These are phyloP conservation scores for Boehmeria nivea DNA, from an alignment of 306 rosid species.

Conservation along the genomic window DNA sequence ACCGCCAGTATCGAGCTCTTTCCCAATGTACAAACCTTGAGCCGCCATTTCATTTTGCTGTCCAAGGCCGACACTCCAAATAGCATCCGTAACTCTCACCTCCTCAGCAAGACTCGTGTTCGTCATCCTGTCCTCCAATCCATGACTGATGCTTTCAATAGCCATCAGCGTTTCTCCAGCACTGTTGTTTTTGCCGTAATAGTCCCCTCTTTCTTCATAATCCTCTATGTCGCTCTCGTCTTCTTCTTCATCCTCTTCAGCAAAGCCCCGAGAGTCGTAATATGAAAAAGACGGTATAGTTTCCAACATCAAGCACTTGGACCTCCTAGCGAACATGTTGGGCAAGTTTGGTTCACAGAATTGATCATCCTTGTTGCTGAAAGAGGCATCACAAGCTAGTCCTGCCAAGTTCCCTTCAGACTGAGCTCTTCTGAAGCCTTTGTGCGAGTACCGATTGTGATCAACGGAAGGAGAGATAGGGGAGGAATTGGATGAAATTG, in stretches of 20 bases:
- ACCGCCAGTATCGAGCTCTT: slow-evolving; percentile 48
- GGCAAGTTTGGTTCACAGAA: slow-evolving; percentile 15
- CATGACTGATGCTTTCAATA: slow-evolving; percentile 4
- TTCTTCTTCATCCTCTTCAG: slow-evolving; percentile 49
- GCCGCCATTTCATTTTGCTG: slow-evolving; percentile 15
- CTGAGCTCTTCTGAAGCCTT: slow-evolving; percentile 65
- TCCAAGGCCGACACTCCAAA: slow-evolving; percentile 29
- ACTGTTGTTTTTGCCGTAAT: slow-evolving; percentile 7
- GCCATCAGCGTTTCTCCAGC: slow-evolving; percentile 10
- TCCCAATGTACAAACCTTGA: slow-evolving; percentile 46
- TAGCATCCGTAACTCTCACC: slow-evolving; percentile 24
- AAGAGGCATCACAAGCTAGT: slow-evolving; percentile 33
- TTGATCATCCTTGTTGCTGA: slow-evolving; percentile 32
- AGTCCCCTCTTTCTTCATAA: slow-evolving; percentile 21
- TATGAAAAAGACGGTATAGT: slow-evolving; percentile 55
- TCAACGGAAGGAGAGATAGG: slow-evolving; percentile 72
- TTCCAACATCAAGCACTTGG: slow-evolving; percentile 31
- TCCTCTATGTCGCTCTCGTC: slow-evolving; percentile 36
- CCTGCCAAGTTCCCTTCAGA: slow-evolving; percentile 78
- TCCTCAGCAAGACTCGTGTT: slow-evolving; percentile 31
- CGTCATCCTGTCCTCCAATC: slow-evolving; percentile 17
- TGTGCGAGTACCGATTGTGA: slow-evolving; percentile 14
- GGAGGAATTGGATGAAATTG: slow-evolving; percentile 52
- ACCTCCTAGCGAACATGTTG: slow-evolving; percentile 21
- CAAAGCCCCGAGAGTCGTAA: slow-evolving; percentile 13